Conservation (phyloP, 2,329 filamentous ascomycete genomes). For the Xylariaceae sp. region DNA sequence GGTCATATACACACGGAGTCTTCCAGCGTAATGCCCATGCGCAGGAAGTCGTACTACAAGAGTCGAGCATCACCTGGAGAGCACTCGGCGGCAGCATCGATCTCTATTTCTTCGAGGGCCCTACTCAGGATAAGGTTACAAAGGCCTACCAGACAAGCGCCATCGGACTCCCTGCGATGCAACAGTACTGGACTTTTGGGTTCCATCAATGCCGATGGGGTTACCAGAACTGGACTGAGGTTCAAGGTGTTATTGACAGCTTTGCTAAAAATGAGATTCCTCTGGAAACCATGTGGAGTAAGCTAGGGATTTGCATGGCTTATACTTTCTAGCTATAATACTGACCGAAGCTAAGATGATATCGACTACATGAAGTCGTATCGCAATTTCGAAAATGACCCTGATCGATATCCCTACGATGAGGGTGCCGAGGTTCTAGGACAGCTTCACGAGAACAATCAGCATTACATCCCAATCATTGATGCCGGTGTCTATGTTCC, state of each 20-base stretch:
- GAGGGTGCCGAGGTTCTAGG: constrained; percentile 60
- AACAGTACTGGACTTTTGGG: constrained; percentile 79
- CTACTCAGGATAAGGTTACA: constrained; percentile 64
- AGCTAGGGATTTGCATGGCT: constrained; percentile 6
- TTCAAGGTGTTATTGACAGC: constrained; percentile 65
- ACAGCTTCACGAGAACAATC: constrained; percentile 60
- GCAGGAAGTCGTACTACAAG: constrained; percentile 66
- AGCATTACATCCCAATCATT: constrained; percentile 73
- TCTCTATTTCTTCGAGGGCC: constrained; percentile 75
- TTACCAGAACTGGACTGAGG: constrained; percentile 68
- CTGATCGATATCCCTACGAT: constrained; percentile 52
- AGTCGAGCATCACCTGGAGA: constrained; percentile 68
- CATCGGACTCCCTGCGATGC: constrained; percentile 70
- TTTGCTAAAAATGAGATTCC: constrained; percentile 65
- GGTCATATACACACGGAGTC: constrained; percentile 71
- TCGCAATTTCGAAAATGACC: constrained; percentile 62
- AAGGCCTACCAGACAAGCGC: constrained; percentile 67
- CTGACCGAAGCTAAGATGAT: constrained; percentile 53
- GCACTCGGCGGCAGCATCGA: constrained; percentile 75
- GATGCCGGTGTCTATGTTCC: constrained; percentile 70
- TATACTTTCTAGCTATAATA: constrained; percentile 32
- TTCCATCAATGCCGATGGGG: constrained; percentile 85
- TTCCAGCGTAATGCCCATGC: constrained; percentile 75
- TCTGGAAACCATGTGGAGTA: constrained; percentile 69
- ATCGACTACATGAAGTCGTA: constrained; percentile 69